Conservation (phyloP, 495 filamentous ascomycete genomes). For the Aspergillus incahuasiensis region DNA sequence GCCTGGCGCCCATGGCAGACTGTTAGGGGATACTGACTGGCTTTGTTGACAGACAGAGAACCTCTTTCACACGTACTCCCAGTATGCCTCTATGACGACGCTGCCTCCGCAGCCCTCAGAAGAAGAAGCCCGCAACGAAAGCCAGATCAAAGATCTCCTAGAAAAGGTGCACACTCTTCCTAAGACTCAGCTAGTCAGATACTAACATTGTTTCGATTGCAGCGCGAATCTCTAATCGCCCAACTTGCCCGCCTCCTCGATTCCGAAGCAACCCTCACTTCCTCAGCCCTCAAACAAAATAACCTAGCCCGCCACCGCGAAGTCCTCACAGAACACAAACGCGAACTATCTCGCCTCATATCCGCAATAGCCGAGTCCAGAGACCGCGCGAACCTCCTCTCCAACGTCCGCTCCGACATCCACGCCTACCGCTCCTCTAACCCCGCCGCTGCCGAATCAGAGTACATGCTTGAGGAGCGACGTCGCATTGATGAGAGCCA, state of each 20-base stretch:
- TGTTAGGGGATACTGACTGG: background rate
- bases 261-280: conserved; percentile 82
- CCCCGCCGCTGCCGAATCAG: conserved; percentile 76
- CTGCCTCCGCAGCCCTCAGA: conserved; percentile 78
- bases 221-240: conserved; percentile 78
- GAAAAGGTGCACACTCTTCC: conserved; percentile 35
- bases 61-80: conserved; percentile 91
- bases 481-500: conserved; percentile 79
- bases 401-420: conserved; percentile 87
- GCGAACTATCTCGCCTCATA: conserved; percentile 71
- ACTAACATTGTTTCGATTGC: background rate
- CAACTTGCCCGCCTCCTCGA: conserved; percentile 88
- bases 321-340: conserved; percentile 79
- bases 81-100: conserved; percentile 78
- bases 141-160: conserved; percentile 78
- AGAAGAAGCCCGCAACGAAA: conserved; percentile 75
- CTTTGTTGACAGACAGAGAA: conserved; percentile 66
- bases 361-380: conserved; percentile 65
- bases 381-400: conserved; percentile 85
- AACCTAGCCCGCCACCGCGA: conserved; percentile 90
- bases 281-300: conserved; percentile 90
- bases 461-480: conserved; percentile 96
- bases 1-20: background rate
- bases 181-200: background rate
- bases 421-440: conserved; percentile 78